Evolutionary conservation across 331 rosid genomes (phyloP), one percentile per base, ranked within the genome.

Genomic region (Pyrus hybrid): DNA sequence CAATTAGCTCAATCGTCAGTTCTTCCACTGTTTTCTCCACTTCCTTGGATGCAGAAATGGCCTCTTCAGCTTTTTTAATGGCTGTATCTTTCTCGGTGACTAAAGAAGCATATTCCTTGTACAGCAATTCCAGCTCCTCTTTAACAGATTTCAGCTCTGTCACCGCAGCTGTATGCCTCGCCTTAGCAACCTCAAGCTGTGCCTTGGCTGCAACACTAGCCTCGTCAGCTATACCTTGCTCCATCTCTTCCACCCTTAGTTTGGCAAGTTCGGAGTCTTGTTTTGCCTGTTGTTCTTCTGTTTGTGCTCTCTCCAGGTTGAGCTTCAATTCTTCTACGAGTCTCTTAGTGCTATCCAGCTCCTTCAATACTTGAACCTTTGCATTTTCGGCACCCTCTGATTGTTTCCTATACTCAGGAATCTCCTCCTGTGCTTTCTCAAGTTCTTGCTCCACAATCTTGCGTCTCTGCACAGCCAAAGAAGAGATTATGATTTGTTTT

Each of bases 191-290:
- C 87, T 95, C 94, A 73, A 92, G 98, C 80, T 95, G 98, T 11
- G 98, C 94, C 93, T 89, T 88, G 84, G 98, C 98, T 76, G 97
- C 96, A 73, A 91, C 88, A 67, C 97, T 91, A 30, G 97, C 85
- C 74, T 92, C 99, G 2, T 91, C 91, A 28, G 90, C 93, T 66
- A 91, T 83, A 65, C 90, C 98, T 85, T 91, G 93, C 90, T 95
- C 97, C 96, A 95, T 89, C 86, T 92, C 99, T 86, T 92, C 97
- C 77, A 95, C 92, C 79, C 98, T 90, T 30, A 91, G 98, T 88
- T 87, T 88, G 63, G 97, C 98, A 77, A 92, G 97, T 80, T 95
- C 99, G 0, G 97, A 92, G 84, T 95, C 99, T 79, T 95, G 99
- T 73, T 84, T 93, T 71, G 98, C 97, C 77, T 92, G 98, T 43